Conservation (phyloP, 345 rosid species). For the Linum lewisii region DNA sequence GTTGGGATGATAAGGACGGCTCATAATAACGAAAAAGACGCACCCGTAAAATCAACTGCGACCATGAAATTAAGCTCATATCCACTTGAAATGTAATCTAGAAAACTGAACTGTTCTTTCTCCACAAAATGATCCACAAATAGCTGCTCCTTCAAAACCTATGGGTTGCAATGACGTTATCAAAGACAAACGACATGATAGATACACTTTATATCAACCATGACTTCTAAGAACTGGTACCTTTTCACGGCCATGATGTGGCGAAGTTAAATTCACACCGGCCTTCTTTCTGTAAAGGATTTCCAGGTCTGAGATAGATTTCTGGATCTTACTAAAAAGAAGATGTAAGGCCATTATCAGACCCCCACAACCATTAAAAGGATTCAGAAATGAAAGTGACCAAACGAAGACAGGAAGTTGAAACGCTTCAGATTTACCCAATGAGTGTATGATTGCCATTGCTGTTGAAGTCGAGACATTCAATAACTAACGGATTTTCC, state of each 20-base stretch:
- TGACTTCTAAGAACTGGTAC: constrained; percentile 22
- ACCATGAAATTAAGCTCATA: constrained; percentile 86
- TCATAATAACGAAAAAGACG: not conserved
- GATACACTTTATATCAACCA: not conserved
- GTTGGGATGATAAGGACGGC: not conserved
- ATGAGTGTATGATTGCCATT: constrained; percentile 56
- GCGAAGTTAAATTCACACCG: constrained; percentile 39
- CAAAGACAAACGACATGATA: not conserved
- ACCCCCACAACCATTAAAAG: not conserved
- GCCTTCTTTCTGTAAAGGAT: constrained; percentile 39
- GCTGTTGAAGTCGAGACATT: constrained; percentile 76
- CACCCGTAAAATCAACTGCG: constrained; percentile 91
- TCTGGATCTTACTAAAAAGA: constrained; percentile 48
- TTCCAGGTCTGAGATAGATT: constrained; percentile 57
- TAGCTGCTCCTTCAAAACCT: constrained; percentile 71
- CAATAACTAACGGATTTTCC: constrained; percentile 71
- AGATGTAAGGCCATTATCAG: constrained; percentile 5
- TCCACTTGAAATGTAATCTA: constrained; percentile 81
- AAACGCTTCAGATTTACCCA: constrained; percentile 38
- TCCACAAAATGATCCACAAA: constrained; percentile 57
- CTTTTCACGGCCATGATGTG: constrained; percentile 44
- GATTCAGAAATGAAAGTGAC: not conserved
- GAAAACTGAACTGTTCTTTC: constrained; percentile 58
- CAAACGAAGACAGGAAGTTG: not conserved
- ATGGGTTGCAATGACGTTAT: constrained; percentile 8